A percentile compares a stretch with the other conserved stretches of the same genome.
Conservation (phyloP, 257 asterid species). For the Solanum paucissectum region DNA sequence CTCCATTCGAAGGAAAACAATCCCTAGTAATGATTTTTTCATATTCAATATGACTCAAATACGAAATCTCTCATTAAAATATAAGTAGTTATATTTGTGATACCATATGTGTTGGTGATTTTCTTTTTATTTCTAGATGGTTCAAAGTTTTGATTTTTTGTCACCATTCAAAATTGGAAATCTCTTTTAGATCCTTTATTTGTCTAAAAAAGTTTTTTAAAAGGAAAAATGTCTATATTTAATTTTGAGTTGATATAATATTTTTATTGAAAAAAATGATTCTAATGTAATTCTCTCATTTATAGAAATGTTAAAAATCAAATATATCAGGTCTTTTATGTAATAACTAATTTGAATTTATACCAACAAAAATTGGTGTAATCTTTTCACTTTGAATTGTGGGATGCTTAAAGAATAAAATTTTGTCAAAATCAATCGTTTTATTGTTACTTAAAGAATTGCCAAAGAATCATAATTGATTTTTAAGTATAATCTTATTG, state of each 20-base stretch:
- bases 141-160: neutral
- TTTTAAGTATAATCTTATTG: neutral
- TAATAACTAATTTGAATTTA: too few relatives aligned
- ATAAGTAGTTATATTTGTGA: too few relatives aligned
- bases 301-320: too few relatives aligned
- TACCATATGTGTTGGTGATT: too few relatives aligned
- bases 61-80: too few relatives aligned
- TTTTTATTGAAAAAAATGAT: too few relatives aligned
- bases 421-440: neutral
- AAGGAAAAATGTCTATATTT: too few relatives aligned
- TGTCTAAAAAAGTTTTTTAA: neutral
- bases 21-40: too few relatives aligned
- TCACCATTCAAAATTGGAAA: neutral
- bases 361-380: too few relatives aligned
- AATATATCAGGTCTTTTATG: neutral
- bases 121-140: neutral
- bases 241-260: neutral
- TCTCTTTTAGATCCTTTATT: neutral
- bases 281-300: neutral
- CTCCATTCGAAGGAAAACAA: too few relatives aligned
- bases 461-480: neutral
- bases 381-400: neutral
- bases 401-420: neutral
- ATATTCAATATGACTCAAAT: fast-evolving
- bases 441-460: neutral